Conservation (phyloP, 257 asterid genomes). For the Solanum paucissectum region DNA sequence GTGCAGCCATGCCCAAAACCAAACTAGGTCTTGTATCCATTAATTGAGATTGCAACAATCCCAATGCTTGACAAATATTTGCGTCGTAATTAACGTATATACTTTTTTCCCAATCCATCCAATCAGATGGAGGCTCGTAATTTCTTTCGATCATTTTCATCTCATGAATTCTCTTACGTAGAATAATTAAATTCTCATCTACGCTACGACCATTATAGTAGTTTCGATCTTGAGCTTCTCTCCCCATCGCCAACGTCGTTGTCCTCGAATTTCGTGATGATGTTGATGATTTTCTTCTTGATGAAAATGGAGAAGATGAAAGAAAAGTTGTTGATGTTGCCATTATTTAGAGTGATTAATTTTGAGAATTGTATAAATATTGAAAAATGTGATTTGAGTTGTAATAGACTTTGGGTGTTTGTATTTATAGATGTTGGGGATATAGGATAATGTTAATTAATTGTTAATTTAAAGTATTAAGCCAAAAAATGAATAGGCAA, state of each 20-base stretch:
- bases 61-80: conserved; percentile 23
- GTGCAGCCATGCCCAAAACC: conserved; percentile 17
- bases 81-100: conserved; percentile 5
- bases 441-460: not conserved
- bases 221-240: conserved; percentile 1
- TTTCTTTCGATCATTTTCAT: conserved; percentile 22
- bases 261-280: not conserved
- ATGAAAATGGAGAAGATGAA: not conserved
- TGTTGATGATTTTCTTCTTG: not conserved
- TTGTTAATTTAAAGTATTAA: not conserved
- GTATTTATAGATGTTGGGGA: not conserved
- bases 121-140: conserved; percentile 18
- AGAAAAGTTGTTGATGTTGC: conserved; percentile 2
- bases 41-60: conserved; percentile 13
- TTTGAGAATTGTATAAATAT: not conserved
- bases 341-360: not conserved
- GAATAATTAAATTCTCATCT: conserved; percentile 23
- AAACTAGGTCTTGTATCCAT: conserved; percentile 28
- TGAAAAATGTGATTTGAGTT: not conserved
- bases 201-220: not conserved
- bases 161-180: conserved; percentile 24
- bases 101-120: conserved; percentile 41
- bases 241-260: not conserved
- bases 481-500: not conserved
- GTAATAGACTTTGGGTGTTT: not conserved